Evolutionary conservation across 192 early-diverging fungal genomes (phyloP), one percentile per base, ranked within the genome.

Genomic region (Martensiomyces pterosporus): DNA sequence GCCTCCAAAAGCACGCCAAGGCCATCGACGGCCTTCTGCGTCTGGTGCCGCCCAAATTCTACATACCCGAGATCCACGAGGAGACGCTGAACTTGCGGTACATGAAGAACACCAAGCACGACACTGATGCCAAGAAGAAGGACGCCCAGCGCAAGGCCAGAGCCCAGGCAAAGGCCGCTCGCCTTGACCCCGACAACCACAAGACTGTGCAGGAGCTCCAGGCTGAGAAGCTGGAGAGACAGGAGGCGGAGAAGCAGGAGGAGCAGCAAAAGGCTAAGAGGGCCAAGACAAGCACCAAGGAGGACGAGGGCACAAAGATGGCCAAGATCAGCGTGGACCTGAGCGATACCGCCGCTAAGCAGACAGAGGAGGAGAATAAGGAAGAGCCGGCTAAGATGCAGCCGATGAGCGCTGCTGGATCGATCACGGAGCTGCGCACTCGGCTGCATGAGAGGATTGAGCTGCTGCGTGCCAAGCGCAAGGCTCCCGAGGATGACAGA

Each of bases 41-140:
- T 37, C 76, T 89, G 50, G 91, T 93, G 62, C 91, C 91, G 24
- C 82, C 86, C 39, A 84, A 87, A 67, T 85, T 82, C 57, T 93
- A 93, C 63, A 73, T 91, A 17, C 78, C 80, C 39, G 75, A 84
- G 27, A 72, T 84, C 23, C 59, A 79, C 35, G 82, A 85, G 52
- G 67, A 81, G 26, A 62, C 52, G 36, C 58, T 78, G 42, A 71
- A 70, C 29, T 59, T 36, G 26, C 46, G 49, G 33, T 75, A 81
- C 57, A 79, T 79, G 66, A 79, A 80, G 66, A 83, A 90, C 53
- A 91, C 87, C 53, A 93, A 96, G 72, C 86, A 89, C 63, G 85
- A 86, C 49, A 93, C 90, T 44, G 84, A 86, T 41, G 84, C 84
- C 43, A 91, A 91, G 66, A 85, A 89, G 61, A 89, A 86, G 62